Evolutionary conservation across 2,329 filamentous ascomycete genomes (phyloP).

Genomic region (Colletotrichum neosansevieriae): DNA sequence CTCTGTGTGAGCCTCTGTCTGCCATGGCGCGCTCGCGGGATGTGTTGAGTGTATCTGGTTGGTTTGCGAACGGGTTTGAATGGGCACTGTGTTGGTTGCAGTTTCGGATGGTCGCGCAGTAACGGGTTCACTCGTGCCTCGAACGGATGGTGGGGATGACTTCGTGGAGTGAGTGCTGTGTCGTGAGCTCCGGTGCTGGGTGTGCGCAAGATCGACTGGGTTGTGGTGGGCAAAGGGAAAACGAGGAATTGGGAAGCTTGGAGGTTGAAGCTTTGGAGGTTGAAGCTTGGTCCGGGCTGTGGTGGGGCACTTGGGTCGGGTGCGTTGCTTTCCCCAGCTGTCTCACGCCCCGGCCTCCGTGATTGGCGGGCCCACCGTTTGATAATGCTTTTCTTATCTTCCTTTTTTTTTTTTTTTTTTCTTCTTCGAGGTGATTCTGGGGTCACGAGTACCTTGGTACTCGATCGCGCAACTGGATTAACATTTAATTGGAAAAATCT

Average conservation of each 20-base stretch:
- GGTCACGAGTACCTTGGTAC: not conserved
- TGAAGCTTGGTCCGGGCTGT: conserved; percentile 37
- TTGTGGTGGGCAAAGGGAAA: conserved; percentile 20
- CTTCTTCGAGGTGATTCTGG: not conserved
- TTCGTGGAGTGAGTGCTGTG: not conserved
- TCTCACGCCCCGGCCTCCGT: conserved; percentile 20
- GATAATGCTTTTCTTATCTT: too few relatives aligned
- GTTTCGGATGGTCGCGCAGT: not conserved
- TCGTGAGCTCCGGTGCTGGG: conserved; percentile 12
- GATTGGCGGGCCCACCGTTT: conserved; percentile 17
- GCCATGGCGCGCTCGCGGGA: conserved; percentile 55
- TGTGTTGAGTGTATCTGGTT: conserved; percentile 12
- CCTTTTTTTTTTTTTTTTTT: too few relatives aligned
- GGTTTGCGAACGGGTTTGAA: not conserved
- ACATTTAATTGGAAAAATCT: too few relatives aligned
- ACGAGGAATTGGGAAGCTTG: conserved; percentile 10
- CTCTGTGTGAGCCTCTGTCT: conserved; percentile 63
- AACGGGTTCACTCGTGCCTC: too few relatives aligned
- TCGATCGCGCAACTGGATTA: too few relatives aligned
- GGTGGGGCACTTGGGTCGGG: conserved; percentile 17
- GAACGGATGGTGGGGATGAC: not conserved
- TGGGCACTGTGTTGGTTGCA: not conserved
- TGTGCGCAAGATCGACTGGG: conserved; percentile 31
- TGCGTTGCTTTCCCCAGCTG: not conserved
- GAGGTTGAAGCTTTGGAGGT: conserved; percentile 25